These are phyloP conservation scores for Fonsecaea nubica DNA, from an alignment of 2,329 filamentous ascomycete species.

Conservation along the genomic window DNA sequence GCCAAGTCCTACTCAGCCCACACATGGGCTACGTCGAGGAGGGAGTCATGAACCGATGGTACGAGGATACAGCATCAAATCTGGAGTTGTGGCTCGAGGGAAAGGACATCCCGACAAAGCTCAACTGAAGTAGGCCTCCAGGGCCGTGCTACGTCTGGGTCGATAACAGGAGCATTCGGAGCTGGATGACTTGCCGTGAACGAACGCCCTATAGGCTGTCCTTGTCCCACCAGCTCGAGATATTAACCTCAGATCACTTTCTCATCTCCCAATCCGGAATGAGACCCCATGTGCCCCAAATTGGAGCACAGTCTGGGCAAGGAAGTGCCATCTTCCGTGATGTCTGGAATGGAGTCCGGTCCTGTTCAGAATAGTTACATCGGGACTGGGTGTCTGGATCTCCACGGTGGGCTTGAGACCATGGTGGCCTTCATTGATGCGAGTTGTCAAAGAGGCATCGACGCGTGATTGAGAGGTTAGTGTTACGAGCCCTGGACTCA, in stretches of 20 bases:
- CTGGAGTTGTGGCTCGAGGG: constrained; percentile 68
- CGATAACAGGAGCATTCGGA: background rate
- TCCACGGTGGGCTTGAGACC: background rate
- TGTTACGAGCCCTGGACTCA: background rate
- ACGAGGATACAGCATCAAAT: constrained; percentile 72
- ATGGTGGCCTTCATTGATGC: background rate
- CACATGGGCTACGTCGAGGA: constrained; percentile 83
- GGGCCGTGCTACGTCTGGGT: background rate
- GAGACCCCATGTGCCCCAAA: background rate
- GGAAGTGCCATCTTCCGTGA: background rate
- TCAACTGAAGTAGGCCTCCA: constrained; percentile 7
- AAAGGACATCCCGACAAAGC: constrained; percentile 51
- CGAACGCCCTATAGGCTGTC: background rate
- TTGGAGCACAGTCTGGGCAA: background rate
- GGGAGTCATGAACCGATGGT: constrained; percentile 68
- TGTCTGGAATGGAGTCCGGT: background rate
- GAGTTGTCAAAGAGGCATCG: background rate
- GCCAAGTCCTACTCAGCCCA: constrained; percentile 72
- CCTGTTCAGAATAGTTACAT: too few relatives aligned
- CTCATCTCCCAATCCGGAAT: background rate
- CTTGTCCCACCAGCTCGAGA: background rate
- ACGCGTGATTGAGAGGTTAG: background rate
- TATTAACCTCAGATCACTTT: background rate
- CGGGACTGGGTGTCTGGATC: background rate
- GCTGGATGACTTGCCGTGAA: background rate